These are phyloP conservation scores for Penicillium sclerotiorum DNA, from an alignment of 2,329 filamentous ascomycete species.

Conservation along the genomic window DNA sequence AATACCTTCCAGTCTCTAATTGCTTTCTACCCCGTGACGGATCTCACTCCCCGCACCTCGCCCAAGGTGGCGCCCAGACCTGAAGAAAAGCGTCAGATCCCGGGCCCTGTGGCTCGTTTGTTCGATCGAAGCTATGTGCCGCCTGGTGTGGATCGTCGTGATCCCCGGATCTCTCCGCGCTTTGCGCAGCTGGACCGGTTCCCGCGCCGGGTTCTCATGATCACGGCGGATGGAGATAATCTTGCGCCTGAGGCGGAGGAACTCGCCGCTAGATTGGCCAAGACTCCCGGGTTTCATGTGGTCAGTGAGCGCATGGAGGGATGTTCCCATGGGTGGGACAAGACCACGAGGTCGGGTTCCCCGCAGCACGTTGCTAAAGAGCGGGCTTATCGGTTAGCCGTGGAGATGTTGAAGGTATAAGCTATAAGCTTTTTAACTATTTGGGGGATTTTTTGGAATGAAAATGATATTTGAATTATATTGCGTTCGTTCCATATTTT, in stretches of 20 bases:
- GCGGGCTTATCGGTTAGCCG: slow-evolving; percentile 37
- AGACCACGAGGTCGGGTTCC: slow-evolving; percentile 31
- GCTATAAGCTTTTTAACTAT: background rate
- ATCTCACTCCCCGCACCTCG: slow-evolving; percentile 23
- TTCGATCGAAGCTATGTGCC: slow-evolving; percentile 36
- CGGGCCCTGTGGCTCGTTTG: slow-evolving; percentile 27
- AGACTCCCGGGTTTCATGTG: slow-evolving; percentile 26
- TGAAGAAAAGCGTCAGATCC: slow-evolving; percentile 20
- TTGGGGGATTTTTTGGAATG: background rate
- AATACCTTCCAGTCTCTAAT: slow-evolving; percentile 36
- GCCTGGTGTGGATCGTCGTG: slow-evolving; percentile 25
- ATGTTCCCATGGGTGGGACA: slow-evolving; percentile 46
- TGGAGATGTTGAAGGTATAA: slow-evolving; percentile 32
- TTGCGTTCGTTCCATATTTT: background rate
- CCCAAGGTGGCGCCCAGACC: slow-evolving; percentile 29
- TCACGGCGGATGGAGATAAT: slow-evolving; percentile 34
- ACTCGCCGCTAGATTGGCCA: slow-evolving; percentile 28
- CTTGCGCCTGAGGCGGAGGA: slow-evolving; percentile 34
- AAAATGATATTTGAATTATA: background rate
- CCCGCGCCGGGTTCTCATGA: slow-evolving; percentile 32
- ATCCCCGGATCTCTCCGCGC: slow-evolving; percentile 37
- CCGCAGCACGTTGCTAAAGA: slow-evolving; percentile 34
- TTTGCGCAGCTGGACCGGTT: slow-evolving; percentile 31
- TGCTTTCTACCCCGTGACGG: slow-evolving; percentile 36
- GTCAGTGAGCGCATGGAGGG: slow-evolving; percentile 36